Evolutionary conservation across 2,329 filamentous ascomycete species (phyloP).

Genomic region (Tolypocladium guangdongense): DNA sequence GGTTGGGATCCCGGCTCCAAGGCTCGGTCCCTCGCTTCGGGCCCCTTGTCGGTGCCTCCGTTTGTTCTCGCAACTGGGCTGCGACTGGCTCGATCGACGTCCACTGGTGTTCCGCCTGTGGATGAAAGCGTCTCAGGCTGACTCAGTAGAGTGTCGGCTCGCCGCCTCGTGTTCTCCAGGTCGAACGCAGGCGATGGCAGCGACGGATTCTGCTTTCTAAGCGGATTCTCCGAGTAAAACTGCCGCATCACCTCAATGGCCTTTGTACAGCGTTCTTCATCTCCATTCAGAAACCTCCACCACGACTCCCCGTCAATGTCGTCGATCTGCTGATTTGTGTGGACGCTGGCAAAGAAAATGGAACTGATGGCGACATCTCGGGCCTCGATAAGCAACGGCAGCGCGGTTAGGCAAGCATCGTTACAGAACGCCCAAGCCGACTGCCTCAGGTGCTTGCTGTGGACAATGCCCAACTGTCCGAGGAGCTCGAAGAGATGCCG

Average conservation of each 20-base stretch:
- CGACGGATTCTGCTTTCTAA: constrained; percentile 44
- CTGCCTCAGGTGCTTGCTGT: constrained; percentile 75
- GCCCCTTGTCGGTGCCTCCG: constrained; percentile 22
- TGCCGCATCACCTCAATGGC: constrained; percentile 69
- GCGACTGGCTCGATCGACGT: constrained; percentile 35
- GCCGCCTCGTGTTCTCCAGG: constrained; percentile 44
- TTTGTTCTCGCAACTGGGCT: constrained; percentile 33
- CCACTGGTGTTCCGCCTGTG: constrained; percentile 36
- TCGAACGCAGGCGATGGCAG: constrained; percentile 43
- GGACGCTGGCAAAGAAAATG: constrained; percentile 75
- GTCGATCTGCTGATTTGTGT: constrained; percentile 64
- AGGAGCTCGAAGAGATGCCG: constrained; percentile 74
- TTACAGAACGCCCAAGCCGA: constrained; percentile 90
- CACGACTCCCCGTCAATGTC: constrained; percentile 68
- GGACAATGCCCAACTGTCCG: constrained; percentile 58
- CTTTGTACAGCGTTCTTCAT: constrained; percentile 56
- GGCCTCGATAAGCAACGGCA: constrained; percentile 72
- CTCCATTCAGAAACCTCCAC: constrained; percentile 73
- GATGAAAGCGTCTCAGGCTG: constrained; percentile 35
- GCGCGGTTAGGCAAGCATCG: constrained; percentile 72
- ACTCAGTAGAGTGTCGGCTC: constrained; percentile 30
- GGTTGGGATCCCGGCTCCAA: constrained; percentile 16
- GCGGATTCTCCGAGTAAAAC: constrained; percentile 54
- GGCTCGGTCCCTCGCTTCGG: constrained; percentile 5
- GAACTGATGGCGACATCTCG: constrained; percentile 75